Percentiles rank a stretch among this genome's conserved stretches.
Conservation (phyloP, 352 stramenopile species). For the Peronospora destructor region DNA sequence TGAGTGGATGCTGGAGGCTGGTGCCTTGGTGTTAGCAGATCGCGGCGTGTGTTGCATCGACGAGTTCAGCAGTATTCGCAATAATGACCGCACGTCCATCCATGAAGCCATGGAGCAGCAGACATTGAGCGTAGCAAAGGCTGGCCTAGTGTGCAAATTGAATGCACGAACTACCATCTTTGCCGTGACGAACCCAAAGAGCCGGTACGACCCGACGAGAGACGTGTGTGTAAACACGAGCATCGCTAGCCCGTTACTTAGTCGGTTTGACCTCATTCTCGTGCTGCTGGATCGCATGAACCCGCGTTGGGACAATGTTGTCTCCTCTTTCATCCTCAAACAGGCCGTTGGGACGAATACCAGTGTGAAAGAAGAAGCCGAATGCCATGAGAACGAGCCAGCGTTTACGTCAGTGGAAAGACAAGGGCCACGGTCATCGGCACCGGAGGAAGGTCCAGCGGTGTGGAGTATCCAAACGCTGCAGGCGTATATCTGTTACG, state of each 20-base stretch:
- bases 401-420: conserved; percentile 29
- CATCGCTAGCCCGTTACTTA: conserved; percentile 93
- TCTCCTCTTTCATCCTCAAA: conserved; percentile 92
- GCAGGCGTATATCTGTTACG: conserved; percentile 89
- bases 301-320: conserved; percentile 87
- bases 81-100: conserved; percentile 90
- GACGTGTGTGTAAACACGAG: conserved; percentile 92
- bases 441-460: conserved; percentile 10
- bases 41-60: conserved; percentile 95
- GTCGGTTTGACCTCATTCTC: conserved; percentile 96
- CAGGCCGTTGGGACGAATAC: conserved; percentile 39
- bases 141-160: conserved; percentile 94
- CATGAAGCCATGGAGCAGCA: conserved; percentile 99
- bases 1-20: conserved; percentile 94
- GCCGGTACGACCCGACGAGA: conserved; percentile 76
- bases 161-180: conserved; percentile 94
- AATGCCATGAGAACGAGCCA: conserved; percentile 15
- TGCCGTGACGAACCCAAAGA: conserved; percentile 92
- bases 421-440: conserved; percentile 1
- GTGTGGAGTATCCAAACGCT: conserved; percentile 88
- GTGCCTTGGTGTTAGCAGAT: conserved; percentile 89
- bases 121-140: conserved; percentile 94
- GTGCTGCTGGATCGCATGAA: conserved; percentile 90
- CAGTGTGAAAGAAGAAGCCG: conserved; percentile 27
- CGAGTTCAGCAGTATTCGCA: conserved; percentile 94